A percentile compares a stretch with the other conserved stretches of the same genome.
phyloP scores from a whole-genome alignment of 2,329 filamentous ascomycete species.

The Pezicula rhizophila region DNA sequence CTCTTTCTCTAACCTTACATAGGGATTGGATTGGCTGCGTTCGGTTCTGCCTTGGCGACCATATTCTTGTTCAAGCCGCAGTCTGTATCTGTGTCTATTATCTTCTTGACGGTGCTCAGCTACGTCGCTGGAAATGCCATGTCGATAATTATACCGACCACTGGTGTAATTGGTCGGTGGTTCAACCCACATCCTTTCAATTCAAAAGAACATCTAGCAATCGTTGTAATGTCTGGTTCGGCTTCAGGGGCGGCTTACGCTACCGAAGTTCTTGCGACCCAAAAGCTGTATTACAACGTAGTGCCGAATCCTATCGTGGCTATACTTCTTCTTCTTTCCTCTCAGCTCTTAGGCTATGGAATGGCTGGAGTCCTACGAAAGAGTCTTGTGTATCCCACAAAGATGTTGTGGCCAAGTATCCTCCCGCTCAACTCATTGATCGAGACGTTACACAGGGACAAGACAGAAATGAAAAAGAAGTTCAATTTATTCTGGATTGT shows the following conservation, averaged over 20 bases:
- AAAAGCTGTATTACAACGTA: constrained; percentile 38
- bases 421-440: constrained; percentile 31
- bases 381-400: constrained; percentile 36
- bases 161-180: constrained; percentile 28
- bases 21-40: constrained; percentile 29
- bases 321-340: constrained; percentile 40
- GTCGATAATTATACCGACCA: constrained; percentile 29
- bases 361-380: constrained; percentile 39
- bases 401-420: constrained; percentile 27
- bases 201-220: constrained; percentile 29
- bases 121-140: constrained; percentile 37
- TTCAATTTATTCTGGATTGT: constrained; percentile 26
- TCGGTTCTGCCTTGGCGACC: constrained; percentile 34
- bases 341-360: constrained; percentile 42
- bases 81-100: constrained; percentile 35
- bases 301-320: constrained; percentile 27
- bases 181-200: constrained; percentile 35
- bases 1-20: neutral
- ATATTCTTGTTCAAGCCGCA: constrained; percentile 45
- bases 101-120: constrained; percentile 38
- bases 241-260: constrained; percentile 27
- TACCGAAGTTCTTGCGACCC: constrained; percentile 37
- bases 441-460: constrained; percentile 33
- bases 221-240: constrained; percentile 38
- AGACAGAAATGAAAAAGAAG: constrained; percentile 31